Evolutionary conservation across 352 stramenopile genomes (phyloP).

Genomic region (Phytopythium boreale): DNA sequence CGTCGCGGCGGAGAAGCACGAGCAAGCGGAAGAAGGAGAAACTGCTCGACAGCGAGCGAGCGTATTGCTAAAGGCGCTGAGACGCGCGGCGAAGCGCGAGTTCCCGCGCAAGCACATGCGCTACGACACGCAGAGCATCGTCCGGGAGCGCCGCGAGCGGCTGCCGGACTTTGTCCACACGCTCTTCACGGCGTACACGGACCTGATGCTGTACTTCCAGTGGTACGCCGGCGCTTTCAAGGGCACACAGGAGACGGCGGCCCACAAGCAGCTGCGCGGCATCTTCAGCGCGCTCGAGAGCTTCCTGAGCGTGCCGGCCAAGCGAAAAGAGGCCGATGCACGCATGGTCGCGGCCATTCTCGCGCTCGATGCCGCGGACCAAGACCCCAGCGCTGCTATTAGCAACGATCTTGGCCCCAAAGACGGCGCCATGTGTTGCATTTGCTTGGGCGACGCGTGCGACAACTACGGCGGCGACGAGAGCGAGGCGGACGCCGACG

Average conservation of each 20-base stretch:
- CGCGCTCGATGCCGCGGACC: constrained; percentile 12
- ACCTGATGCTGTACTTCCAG: constrained; percentile 19
- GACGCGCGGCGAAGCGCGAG: constrained; percentile 9
- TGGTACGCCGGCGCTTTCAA: constrained; percentile 6
- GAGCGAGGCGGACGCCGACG: neutral
- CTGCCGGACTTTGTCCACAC: constrained; percentile 19
- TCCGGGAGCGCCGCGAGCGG: constrained; percentile 16
- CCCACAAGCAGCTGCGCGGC: constrained; percentile 11
- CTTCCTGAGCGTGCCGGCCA: constrained; percentile 28
- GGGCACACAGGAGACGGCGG: neutral
- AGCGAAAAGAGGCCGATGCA: constrained; percentile 23
- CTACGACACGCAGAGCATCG: constrained; percentile 22
- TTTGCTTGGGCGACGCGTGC: constrained; percentile 4
- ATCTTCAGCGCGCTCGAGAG: constrained; percentile 20
- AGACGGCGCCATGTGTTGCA: constrained; percentile 4
- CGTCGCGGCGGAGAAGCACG: constrained; percentile 18
- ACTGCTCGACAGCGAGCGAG: neutral
- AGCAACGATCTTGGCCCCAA: neutral
- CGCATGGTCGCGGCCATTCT: constrained; percentile 17
- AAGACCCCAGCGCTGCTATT: neutral
- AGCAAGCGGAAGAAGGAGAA: neutral
- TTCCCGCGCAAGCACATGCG: constrained; percentile 31
- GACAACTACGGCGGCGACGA: neutral
- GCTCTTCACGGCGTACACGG: constrained; percentile 19
- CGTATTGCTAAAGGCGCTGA: constrained; percentile 11